These are phyloP conservation scores for Setaria viridis DNA, from an alignment of 202 grass and related monocot species.

Conservation along the genomic window DNA sequence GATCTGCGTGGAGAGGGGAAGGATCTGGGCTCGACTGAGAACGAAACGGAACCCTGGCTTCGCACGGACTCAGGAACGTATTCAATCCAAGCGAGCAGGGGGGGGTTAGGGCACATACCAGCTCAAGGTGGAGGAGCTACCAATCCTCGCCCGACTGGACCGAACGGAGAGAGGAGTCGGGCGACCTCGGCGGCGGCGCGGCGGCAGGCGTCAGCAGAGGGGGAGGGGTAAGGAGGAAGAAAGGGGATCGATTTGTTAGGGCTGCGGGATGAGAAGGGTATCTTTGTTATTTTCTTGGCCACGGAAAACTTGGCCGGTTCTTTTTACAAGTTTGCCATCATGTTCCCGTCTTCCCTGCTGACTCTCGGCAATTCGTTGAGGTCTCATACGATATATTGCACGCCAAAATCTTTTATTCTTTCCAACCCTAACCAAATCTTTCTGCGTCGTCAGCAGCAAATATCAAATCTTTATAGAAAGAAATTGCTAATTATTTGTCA, in stretches of 20 bases:
- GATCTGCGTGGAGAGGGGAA: not conserved
- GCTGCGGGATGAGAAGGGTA: not conserved
- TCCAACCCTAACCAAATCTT: not conserved
- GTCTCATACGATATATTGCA: not conserved
- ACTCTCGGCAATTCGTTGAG: not conserved
- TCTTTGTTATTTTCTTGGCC: not conserved
- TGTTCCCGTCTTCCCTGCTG: not conserved
- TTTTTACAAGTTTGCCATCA: conserved; percentile 23
- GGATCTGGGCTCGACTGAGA: not conserved
- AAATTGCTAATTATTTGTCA: not conserved
- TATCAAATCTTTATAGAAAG: not conserved
- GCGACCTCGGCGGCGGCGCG: not conserved
- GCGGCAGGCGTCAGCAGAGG: not conserved
- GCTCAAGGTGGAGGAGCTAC: too few species aligned
- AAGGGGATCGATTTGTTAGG: conserved; percentile 16
- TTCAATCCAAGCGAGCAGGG: not conserved
- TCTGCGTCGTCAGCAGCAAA: not conserved
- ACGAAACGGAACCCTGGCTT: not conserved
- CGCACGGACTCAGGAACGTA: not conserved
- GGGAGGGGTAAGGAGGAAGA: not conserved
- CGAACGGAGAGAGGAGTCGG: not conserved
- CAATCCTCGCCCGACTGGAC: not conserved
- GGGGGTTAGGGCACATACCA: not conserved
- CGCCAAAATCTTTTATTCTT: not conserved
- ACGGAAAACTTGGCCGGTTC: not conserved